Evolutionary conservation across 495 filamentous ascomycete genomes (phyloP).

Genomic region (Neurospora tetraspora): DNA sequence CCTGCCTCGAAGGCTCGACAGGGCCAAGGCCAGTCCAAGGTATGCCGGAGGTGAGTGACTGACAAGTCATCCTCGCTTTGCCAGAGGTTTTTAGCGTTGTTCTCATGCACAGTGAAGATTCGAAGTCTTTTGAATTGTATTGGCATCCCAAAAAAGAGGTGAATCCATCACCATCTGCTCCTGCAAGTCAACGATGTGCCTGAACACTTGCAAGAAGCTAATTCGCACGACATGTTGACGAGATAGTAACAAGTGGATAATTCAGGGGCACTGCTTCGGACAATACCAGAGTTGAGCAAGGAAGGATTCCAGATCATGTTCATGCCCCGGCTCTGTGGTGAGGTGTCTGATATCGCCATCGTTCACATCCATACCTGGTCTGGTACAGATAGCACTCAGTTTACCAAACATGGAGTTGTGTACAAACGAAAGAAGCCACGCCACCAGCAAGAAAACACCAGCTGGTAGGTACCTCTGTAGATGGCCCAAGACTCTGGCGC

Average conservation of each 20-base stretch:
- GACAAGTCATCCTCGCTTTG: background rate
- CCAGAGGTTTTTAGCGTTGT: background rate
- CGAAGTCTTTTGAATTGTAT: background rate
- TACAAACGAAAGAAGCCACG: background rate
- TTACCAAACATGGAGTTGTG: background rate
- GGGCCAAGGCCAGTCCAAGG: background rate
- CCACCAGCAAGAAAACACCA: background rate
- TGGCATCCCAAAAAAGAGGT: background rate
- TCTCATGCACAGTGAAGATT: background rate
- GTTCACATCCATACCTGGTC: background rate
- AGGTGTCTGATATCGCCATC: background rate
- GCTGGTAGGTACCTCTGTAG: background rate
- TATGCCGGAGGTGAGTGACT: background rate
- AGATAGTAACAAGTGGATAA: background rate
- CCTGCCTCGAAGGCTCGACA: background rate
- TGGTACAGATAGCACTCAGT: background rate
- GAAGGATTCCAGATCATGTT: background rate
- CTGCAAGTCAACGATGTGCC: constrained; percentile 1
- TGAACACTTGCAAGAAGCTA: background rate
- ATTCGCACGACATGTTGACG: background rate
- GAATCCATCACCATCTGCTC: background rate
- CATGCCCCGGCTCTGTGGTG: background rate
- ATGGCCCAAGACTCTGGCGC: background rate
- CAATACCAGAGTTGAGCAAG: background rate
- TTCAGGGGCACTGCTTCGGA: background rate